Evolutionary conservation across 352 stramenopile genomes (phyloP), one percentile per base, ranked within the genome.

Genomic region (Phytopythium boreale): DNA sequence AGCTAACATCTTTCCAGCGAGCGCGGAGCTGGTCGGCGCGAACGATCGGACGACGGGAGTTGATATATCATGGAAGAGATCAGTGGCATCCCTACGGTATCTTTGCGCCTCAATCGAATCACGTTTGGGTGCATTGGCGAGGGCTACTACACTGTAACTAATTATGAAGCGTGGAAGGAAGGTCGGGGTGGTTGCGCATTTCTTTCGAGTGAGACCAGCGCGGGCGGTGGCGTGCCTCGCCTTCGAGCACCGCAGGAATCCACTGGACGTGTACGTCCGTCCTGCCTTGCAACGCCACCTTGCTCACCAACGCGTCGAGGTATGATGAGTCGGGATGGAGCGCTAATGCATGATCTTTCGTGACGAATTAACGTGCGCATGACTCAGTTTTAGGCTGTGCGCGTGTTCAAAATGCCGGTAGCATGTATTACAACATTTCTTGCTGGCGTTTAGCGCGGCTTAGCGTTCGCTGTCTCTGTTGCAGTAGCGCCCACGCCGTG

Each of bases 11-110:
- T n/a, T 49, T 49, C 43, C 43, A 10, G 43, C 43, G 43, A 49
- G 43, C 17, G 43, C 43, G 19, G n/a, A 49, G 19, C 43, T 26
- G 43, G 43, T 49, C 43, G 43, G 43, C 43, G 43, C 43, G 20
- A 49, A 49, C 43, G 20, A 49, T 24, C 43, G 43, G 43, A 5
- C 43, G 20, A 49, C 43, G 8, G 19, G 12, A 19, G 14, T 57
- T 57, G 50, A 57, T 57, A 57, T 57, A 57, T 57, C 50, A 57
- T 43, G 50, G 15, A 14, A 57, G 20, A 26, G 43, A 49, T 19
- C 15, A 10, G 15, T 19, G 15, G 43, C 26, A n/a, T 22, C 4
- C n/a, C 43, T 49, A 49, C 43, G 43, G 43, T n/a, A 57, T 43
- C 27, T 41, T 43, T 24, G 4, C 27, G 11, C 1, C 19, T 36